A percentile compares a stretch with the other conserved stretches of the same genome.
Conservation (phyloP, 2,329 filamentous ascomycete species). For the Helotiales sp. region DNA sequence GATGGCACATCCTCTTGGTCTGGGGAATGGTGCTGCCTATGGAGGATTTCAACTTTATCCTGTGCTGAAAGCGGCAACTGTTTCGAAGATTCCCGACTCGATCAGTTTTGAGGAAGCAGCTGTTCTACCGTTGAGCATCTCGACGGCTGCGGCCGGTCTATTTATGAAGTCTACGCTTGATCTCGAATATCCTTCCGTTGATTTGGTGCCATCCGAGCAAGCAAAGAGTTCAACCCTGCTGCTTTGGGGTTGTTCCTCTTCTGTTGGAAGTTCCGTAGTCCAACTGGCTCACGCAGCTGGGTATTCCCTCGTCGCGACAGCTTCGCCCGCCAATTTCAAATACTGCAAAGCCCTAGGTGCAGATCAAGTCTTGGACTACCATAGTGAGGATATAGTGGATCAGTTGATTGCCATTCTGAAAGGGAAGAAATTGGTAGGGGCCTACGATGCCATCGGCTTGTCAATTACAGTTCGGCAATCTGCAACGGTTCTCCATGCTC, state of each 20-base stretch:
- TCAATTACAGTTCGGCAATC: background rate
- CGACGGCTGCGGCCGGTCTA: constrained; percentile 41
- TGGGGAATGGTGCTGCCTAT: constrained; percentile 15
- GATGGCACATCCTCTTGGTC: constrained; percentile 40
- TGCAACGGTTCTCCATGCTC: background rate
- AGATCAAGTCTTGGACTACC: background rate
- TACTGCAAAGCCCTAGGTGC: background rate
- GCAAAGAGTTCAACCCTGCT: background rate
- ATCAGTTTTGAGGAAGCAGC: constrained; percentile 38
- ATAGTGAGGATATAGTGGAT: background rate
- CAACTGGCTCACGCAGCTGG: background rate
- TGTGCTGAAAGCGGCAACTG: constrained; percentile 13
- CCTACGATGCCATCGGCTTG: background rate
- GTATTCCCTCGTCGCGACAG: background rate
- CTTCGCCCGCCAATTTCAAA: background rate
- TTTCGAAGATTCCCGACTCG: constrained; percentile 35
- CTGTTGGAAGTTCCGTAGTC: background rate
- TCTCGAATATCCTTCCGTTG: background rate
- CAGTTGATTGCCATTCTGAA: background rate
- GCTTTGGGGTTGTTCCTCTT: background rate
- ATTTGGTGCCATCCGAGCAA: background rate
- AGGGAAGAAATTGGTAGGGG: background rate
- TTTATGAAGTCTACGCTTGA: constrained; percentile 21
- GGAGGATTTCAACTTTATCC: constrained; percentile 3
- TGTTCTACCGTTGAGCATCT: constrained; percentile 41